Conservation (phyloP, 139 green algal genomes). For the Deuterostichococcus epilithicus region DNA sequence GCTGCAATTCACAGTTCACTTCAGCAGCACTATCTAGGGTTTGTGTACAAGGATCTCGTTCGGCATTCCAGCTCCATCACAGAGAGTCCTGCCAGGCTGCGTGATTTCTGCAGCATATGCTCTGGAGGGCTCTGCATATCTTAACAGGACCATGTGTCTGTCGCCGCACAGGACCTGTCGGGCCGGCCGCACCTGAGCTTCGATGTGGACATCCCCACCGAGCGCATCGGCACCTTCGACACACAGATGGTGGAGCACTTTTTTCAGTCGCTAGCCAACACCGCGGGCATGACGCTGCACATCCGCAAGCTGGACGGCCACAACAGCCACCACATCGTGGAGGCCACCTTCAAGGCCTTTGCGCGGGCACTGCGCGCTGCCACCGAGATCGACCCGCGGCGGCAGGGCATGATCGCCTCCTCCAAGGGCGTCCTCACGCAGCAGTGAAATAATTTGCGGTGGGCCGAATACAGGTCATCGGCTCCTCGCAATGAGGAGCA, state of each 20-base stretch:
- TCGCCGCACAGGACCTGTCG: constrained; percentile 76
- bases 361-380: constrained; percentile 86
- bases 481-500: too few relatives aligned
- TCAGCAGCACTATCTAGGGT: too few relatives aligned
- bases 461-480: too few relatives aligned
- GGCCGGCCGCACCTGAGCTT: constrained; percentile 85
- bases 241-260: constrained; percentile 97
- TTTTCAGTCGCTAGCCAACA: constrained; percentile 92
- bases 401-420: constrained; percentile 72
- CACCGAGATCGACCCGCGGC: constrained; percentile 80
- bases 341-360: constrained; percentile 99
- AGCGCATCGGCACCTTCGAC: constrained; percentile 90
- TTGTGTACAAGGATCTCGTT: too few relatives aligned
- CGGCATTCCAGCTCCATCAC: too few relatives aligned
- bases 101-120: too few relatives aligned
- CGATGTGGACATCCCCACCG: constrained; percentile 78
- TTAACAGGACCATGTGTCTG: not conserved
- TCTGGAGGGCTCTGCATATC: constrained; percentile 3
- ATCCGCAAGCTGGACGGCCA: constrained; percentile 79
- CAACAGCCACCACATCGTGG: constrained; percentile 99
- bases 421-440: constrained; percentile 93
- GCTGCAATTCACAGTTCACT: too few relatives aligned
- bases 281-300: constrained; percentile 88
- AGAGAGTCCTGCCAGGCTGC: too few relatives aligned
- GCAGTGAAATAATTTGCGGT: too few relatives aligned